phyloP scores from a whole-genome alignment of 768 basidiomycete genomes.

The Pleurotus ostreatus region DNA sequence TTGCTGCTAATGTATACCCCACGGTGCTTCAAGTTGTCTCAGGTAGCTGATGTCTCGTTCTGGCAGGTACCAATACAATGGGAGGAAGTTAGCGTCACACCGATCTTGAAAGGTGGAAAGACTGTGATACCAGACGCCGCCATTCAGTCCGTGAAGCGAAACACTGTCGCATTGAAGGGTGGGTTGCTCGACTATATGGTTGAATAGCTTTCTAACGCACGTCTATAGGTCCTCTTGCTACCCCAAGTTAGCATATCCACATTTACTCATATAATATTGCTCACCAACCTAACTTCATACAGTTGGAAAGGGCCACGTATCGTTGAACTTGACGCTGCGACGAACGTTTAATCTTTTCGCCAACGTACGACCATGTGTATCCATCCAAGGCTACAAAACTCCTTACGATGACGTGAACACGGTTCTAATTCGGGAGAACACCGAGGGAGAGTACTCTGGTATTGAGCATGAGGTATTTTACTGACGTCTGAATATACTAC shows the following conservation, averaged over 20 bases:
- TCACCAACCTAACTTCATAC: constrained; percentile 10
- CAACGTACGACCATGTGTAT: constrained; percentile 95
- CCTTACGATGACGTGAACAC: constrained; percentile 98
- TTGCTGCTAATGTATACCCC: constrained; percentile 68
- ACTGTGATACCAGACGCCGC: constrained; percentile 94
- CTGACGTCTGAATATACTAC: background rate
- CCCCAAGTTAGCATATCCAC: constrained; percentile 70
- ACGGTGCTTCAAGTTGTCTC: background rate
- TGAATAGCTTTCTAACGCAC: constrained; percentile 4
- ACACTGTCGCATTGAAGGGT: constrained; percentile 98
- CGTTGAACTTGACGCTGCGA: constrained; percentile 93
- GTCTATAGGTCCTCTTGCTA: constrained; percentile 81
- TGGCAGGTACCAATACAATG: constrained; percentile 92
- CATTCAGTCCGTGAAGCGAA: constrained; percentile 89
- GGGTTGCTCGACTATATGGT: constrained; percentile 1
- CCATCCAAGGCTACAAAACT: constrained; percentile 96
- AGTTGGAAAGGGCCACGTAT: constrained; percentile 99
- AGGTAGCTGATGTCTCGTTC: constrained; percentile 3
- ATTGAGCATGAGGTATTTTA: constrained; percentile 90
- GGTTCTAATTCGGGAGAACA: constrained; percentile 98
- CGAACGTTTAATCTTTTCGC: constrained; percentile 98
- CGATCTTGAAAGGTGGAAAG: constrained; percentile 91
- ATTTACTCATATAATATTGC: background rate
- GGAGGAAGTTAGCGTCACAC: constrained; percentile 98
- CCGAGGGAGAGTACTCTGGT: constrained; percentile 99